Evolutionary conservation across 2,329 filamentous ascomycete genomes (phyloP).

Genomic region (Penicillium digitatum): DNA sequence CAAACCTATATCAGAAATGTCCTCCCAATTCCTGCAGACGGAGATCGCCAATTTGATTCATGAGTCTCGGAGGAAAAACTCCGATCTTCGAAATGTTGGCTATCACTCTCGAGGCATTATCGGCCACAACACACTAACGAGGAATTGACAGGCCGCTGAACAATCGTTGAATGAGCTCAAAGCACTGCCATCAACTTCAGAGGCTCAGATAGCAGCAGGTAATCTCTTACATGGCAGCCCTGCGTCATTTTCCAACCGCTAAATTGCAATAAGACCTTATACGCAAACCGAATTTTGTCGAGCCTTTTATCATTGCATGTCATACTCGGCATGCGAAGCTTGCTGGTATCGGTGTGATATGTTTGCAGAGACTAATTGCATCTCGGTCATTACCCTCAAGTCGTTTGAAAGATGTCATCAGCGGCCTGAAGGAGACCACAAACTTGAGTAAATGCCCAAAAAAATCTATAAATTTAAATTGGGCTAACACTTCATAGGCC

Average conservation of each 20-base stretch:
- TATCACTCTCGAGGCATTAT: slow-evolving; percentile 10
- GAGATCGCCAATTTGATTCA: slow-evolving; percentile 89
- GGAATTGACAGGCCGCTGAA: slow-evolving; percentile 68
- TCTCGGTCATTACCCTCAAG: slow-evolving; percentile 73
- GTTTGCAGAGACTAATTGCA: slow-evolving; percentile 82
- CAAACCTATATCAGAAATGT: slow-evolving; percentile 59
- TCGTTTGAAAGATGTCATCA: slow-evolving; percentile 78
- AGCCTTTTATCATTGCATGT: slow-evolving; percentile 91
- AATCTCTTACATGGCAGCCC: slow-evolving; percentile 19
- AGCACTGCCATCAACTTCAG: slow-evolving; percentile 66
- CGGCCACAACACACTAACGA: slow-evolving; percentile 21
- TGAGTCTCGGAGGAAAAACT: slow-evolving; percentile 92
- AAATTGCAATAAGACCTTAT: slow-evolving; percentile 64
- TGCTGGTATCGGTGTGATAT: slow-evolving; percentile 79
- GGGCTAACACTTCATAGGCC: slow-evolving; percentile 41
- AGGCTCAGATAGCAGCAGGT: slow-evolving; percentile 71
- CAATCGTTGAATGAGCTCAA: slow-evolving; percentile 90
- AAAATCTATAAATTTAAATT: background rate
- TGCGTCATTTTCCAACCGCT: background rate
- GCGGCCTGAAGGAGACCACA: slow-evolving; percentile 80
- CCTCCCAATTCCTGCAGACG: slow-evolving; percentile 79
- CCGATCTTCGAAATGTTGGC: slow-evolving; percentile 70
- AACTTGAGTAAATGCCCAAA: slow-evolving; percentile 55
- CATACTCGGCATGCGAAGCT: slow-evolving; percentile 86
- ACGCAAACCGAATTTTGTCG: slow-evolving; percentile 76